Conservation (phyloP, 2,329 filamentous ascomycete genomes). For the Ceratocystis papillata region DNA sequence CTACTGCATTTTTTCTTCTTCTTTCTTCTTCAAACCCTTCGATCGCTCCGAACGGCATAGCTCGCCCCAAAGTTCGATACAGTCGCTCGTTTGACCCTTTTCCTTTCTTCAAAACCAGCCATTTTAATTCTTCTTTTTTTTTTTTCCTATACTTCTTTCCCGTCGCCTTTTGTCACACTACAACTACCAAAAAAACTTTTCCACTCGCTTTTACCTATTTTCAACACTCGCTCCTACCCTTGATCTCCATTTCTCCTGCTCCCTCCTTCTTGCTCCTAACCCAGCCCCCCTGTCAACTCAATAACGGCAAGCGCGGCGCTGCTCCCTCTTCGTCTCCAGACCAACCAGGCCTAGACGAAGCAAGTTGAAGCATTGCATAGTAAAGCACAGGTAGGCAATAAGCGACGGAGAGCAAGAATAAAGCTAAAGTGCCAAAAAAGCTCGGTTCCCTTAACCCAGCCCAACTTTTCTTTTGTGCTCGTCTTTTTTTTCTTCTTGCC, state of each 20-base stretch:
- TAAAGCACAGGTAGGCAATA: no score
- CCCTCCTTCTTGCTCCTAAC: neutral
- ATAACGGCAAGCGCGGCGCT: conserved; percentile 14
- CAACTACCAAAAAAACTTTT: neutral
- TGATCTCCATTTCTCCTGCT: neutral
- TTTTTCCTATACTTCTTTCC: conserved; percentile 7
- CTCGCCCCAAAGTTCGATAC: conserved; percentile 5
- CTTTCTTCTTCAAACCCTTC: neutral
- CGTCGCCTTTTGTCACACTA: neutral
- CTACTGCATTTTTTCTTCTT: conserved; percentile 10
- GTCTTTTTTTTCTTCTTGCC: neutral
- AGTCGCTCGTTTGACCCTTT: conserved; percentile 22
- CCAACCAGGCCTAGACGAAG: neutral
- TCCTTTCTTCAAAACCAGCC: neutral
- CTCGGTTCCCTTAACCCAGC: neutral
- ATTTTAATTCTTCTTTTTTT: conserved; percentile 9
- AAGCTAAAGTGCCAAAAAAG: conserved; percentile 1
- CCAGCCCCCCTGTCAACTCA: neutral
- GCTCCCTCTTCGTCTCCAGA: conserved; percentile 12
- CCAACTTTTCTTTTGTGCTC: neutral
- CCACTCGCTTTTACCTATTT: neutral
- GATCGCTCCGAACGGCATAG: conserved; percentile 3
- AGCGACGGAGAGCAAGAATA: neutral
- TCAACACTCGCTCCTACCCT: neutral
- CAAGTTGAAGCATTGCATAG: neutral